Evolutionary conservation across 148 eudicot species (phyloP).

Genomic region (Heliosperma pusillum): DNA sequence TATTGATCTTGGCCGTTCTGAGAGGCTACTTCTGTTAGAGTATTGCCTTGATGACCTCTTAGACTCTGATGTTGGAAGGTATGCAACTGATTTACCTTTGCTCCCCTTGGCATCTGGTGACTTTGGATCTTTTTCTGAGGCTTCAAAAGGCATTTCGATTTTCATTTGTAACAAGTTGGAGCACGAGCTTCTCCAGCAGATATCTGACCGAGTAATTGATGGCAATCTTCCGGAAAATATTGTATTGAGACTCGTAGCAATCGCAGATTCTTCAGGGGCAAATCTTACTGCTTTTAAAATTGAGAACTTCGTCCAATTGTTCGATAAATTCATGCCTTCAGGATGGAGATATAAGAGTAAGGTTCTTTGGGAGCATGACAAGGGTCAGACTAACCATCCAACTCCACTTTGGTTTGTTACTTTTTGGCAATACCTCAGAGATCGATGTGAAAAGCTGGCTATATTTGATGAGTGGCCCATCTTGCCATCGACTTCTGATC

Average conservation of each 20-base stretch:
- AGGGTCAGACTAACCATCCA: conserved; percentile 50
- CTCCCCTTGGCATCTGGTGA: conserved; percentile 87
- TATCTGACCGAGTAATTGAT: conserved; percentile 68
- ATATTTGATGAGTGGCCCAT: conserved; percentile 93
- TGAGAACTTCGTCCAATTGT: conserved; percentile 53
- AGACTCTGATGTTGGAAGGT: conserved; percentile 68
- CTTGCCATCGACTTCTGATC: conserved; percentile 75
- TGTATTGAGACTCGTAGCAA: conserved; percentile 50
- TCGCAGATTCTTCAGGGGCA: conserved; percentile 72
- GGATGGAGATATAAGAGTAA: conserved; percentile 72
- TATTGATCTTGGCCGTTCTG: conserved; percentile 41
- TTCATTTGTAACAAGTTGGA: conserved; percentile 78
- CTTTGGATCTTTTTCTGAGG: conserved; percentile 64
- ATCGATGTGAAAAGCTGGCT: conserved; percentile 54
- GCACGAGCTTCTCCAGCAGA: conserved; percentile 58
- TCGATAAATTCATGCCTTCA: conserved; percentile 65
- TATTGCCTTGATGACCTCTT: conserved; percentile 91
- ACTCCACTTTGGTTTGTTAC: conserved; percentile 65
- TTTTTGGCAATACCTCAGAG: conserved; percentile 76
- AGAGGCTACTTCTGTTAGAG: conserved; percentile 74
- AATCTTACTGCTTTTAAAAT: conserved; percentile 60
- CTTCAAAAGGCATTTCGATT: conserved; percentile 52
- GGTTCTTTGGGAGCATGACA: conserved; percentile 62
- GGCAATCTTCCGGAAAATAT: conserved; percentile 49
- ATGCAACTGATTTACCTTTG: conserved; percentile 62